Percentiles rank a stretch among this genome's conserved stretches.
These are phyloP conservation scores for Mytilinidion resinicola DNA, from an alignment of 495 filamentous ascomycete genomes.

Conservation along the genomic window DNA sequence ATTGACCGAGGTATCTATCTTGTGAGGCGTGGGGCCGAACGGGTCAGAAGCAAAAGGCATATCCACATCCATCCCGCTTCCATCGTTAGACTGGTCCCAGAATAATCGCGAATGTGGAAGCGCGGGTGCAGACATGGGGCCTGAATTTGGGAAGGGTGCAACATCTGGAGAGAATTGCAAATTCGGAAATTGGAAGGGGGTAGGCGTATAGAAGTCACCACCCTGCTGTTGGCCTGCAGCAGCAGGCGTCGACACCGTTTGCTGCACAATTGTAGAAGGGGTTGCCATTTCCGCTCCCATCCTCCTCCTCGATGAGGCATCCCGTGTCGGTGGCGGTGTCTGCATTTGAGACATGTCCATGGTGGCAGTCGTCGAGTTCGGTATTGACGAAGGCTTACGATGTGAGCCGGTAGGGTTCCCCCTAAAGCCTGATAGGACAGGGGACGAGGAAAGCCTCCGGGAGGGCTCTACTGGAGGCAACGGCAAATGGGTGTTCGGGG, in stretches of 20 bases:
- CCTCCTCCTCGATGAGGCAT: constrained; percentile 40
- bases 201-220: constrained; percentile 20
- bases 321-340: constrained; percentile 60
- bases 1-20: constrained; percentile 10
- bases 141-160: constrained; percentile 64
- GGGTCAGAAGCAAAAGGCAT: constrained; percentile 28
- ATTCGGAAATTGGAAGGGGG: constrained; percentile 44
- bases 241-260: constrained; percentile 43
- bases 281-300: constrained; percentile 31
- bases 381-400: constrained; percentile 28
- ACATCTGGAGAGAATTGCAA: constrained; percentile 58
- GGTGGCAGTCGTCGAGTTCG: constrained; percentile 36
- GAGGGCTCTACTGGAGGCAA: constrained; percentile 54
- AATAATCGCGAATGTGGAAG: constrained; percentile 62
- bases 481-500: constrained; percentile 46
- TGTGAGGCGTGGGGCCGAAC: constrained; percentile 29
- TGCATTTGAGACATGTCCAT: constrained; percentile 52
- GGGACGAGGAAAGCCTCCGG: constrained; percentile 51
- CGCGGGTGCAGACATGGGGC: constrained; percentile 61
- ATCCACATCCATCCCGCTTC: constrained; percentile 26
- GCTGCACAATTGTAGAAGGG: constrained; percentile 33
- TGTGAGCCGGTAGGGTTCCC: constrained; percentile 19
- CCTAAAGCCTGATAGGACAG: constrained; percentile 42
- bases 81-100: constrained; percentile 58
- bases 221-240: constrained; percentile 39